These are phyloP conservation scores for Pilasporangium apinafurcum DNA, from an alignment of 352 stramenopile species.

Conservation along the genomic window DNA sequence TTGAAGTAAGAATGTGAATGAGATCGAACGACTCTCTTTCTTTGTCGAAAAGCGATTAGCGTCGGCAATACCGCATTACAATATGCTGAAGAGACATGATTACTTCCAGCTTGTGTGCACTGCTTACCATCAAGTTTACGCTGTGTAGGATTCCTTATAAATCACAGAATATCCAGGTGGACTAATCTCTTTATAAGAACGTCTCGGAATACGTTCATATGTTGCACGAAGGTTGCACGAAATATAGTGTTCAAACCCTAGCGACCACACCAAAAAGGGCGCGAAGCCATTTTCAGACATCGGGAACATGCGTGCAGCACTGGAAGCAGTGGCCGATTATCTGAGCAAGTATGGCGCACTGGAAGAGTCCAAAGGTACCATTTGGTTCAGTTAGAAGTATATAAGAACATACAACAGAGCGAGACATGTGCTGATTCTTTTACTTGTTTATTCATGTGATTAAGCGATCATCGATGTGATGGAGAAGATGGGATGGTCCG, in stretches of 20 bases:
- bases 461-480: constrained; percentile 26
- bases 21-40: too few relatives aligned
- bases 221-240: neutral
- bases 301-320: constrained; percentile 20
- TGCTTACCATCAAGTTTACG: too few relatives aligned
- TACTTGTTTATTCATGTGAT: neutral
- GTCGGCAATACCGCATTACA: too few relatives aligned
- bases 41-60: too few relatives aligned
- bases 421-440: constrained; percentile 2
- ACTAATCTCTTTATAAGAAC: too few relatives aligned
- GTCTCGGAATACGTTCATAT: neutral
- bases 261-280: neutral
- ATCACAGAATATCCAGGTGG: too few relatives aligned
- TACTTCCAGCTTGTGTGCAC: too few relatives aligned
- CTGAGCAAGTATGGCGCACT: constrained; percentile 36
- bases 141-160: too few relatives aligned
- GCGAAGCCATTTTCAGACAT: too few relatives aligned
- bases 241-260: constrained; percentile 1
- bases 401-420: too few relatives aligned
- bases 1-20: too few relatives aligned
- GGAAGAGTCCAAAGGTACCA: constrained; percentile 31
- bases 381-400: neutral
- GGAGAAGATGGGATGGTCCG: constrained; percentile 27
- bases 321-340: constrained; percentile 51
- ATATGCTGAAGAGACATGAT: too few relatives aligned